A percentile compares a stretch with the other conserved stretches of the same genome.
phyloP scores from a whole-genome alignment of 169 alveolate genomes.

The Besnoitia besnoiti region DNA sequence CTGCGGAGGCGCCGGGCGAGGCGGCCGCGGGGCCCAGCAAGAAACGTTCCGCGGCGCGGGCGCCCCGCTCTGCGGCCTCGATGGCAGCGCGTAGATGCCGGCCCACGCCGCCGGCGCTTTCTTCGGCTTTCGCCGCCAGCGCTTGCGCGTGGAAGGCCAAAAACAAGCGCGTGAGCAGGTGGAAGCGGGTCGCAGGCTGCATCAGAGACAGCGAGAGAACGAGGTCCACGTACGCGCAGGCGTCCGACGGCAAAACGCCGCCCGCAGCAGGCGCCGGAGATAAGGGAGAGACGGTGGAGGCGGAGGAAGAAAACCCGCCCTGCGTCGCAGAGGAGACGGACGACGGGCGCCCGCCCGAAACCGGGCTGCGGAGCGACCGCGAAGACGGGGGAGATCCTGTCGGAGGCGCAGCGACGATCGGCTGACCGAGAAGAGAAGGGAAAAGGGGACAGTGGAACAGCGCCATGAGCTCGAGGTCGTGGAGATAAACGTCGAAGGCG shows the following conservation, averaged over 20 bases:
- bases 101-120: not conserved
- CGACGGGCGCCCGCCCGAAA: too few relatives aligned
- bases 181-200: slow-evolving; percentile 40
- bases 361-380: not conserved
- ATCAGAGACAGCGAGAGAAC: not conserved
- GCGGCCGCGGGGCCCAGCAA: not conserved
- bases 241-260: slow-evolving; percentile 14
- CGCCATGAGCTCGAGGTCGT: slow-evolving; percentile 31
- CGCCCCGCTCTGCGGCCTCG: not conserved
- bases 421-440: slow-evolving; percentile 8
- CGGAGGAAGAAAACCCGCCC: too few relatives aligned
- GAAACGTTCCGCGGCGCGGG: not conserved
- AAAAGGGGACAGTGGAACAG: slow-evolving; percentile 40
- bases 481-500: slow-evolving; percentile 15
- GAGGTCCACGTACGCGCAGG: slow-evolving; percentile 37
- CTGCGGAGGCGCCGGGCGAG: not conserved
- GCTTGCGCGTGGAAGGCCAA: slow-evolving; percentile 35
- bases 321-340: too few relatives aligned
- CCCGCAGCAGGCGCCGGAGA: too few relatives aligned
- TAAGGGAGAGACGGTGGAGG: too few relatives aligned
- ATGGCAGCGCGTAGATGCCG: not conserved
- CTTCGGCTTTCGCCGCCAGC: not conserved
- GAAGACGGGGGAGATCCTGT: not conserved
- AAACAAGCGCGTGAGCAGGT: slow-evolving; percentile 19
- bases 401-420: not conserved